Percentiles rank a stretch among this genome's conserved stretches.
Evolutionary conservation across 768 basidiomycete species (phyloP).

Genomic region (Rhizopogon roseolus): DNA sequence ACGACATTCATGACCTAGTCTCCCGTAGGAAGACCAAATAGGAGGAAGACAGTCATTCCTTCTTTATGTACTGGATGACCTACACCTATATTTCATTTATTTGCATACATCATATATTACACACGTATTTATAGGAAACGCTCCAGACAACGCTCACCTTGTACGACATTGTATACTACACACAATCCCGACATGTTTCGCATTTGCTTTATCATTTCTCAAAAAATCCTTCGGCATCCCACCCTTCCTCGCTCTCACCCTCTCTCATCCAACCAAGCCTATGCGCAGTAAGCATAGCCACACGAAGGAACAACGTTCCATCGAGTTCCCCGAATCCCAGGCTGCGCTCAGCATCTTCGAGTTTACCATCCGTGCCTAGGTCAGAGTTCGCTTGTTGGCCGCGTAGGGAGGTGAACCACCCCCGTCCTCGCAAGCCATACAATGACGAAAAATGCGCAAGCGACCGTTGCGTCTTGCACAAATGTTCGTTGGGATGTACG

Average conservation of each 20-base stretch:
- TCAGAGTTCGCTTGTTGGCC: not conserved
- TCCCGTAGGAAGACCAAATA: not conserved
- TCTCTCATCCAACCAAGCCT: slow-evolving; percentile 33
- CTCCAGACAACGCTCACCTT: not conserved
- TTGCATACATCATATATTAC: not conserved
- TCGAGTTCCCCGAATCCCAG: slow-evolving; percentile 18
- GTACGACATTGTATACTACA: slow-evolving; percentile 6
- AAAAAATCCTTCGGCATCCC: slow-evolving; percentile 28
- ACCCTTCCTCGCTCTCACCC: slow-evolving; percentile 19
- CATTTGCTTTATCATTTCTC: not conserved
- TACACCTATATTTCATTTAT: not conserved
- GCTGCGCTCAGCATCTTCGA: slow-evolving; percentile 20
- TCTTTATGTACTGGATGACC: not conserved
- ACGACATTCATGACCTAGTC: not conserved
- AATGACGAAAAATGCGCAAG: slow-evolving; percentile 18
- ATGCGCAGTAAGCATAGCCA: slow-evolving; percentile 21
- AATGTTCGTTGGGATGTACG: slow-evolving; percentile 25
- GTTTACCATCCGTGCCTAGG: slow-evolving; percentile 4
- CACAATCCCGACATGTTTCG: slow-evolving; percentile 1
- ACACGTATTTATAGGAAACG: not conserved
- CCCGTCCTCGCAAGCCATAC: slow-evolving; percentile 11
- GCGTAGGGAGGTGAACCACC: slow-evolving; percentile 9
- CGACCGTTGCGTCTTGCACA: slow-evolving; percentile 20
- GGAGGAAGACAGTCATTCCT: not conserved
- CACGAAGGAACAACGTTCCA: slow-evolving; percentile 22